These are phyloP conservation scores for Elaeagnus macrophylla DNA, from an alignment of 306 rosid species.

Conservation along the genomic window DNA sequence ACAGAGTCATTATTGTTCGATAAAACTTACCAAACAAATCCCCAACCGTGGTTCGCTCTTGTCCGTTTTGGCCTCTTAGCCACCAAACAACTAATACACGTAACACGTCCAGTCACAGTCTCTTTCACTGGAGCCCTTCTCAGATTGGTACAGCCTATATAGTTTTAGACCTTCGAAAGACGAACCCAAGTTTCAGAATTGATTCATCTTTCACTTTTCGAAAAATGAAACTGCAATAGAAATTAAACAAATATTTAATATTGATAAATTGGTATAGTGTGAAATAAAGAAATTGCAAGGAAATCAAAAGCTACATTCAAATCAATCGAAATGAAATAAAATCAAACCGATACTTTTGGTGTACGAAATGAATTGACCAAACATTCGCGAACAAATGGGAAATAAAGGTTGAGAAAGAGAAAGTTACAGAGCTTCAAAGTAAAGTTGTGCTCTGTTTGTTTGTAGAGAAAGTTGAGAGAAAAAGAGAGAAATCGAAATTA, in stretches of 20 bases:
- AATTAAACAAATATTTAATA: background rate
- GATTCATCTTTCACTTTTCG: background rate
- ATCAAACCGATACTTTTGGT: background rate
- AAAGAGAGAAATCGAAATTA: background rate
- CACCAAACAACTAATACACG: background rate
- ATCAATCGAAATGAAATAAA: background rate
- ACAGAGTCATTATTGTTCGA: constrained; percentile 45
- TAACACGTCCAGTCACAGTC: constrained; percentile 4
- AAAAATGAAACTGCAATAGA: background rate
- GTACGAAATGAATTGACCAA: background rate
- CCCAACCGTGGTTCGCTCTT: constrained; percentile 20
- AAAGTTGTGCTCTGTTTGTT: constrained; percentile 23
- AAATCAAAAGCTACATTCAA: background rate
- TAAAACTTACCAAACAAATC: constrained; percentile 54
- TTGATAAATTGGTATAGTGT: background rate
- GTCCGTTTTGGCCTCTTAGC: constrained; percentile 3
- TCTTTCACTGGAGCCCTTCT: constrained; percentile 5
- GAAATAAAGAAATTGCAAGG: background rate
- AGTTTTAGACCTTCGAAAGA: background rate
- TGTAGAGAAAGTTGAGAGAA: constrained; percentile 11
- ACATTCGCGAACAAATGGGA: background rate
- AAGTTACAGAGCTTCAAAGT: background rate
- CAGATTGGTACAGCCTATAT: background rate
- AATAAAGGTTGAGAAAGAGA: background rate
- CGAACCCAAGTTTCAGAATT: background rate